Evolutionary conservation across 768 basidiomycete genomes (phyloP), one percentile per base, ranked within the genome.

Genomic region (Hygrocybe coccinea): DNA sequence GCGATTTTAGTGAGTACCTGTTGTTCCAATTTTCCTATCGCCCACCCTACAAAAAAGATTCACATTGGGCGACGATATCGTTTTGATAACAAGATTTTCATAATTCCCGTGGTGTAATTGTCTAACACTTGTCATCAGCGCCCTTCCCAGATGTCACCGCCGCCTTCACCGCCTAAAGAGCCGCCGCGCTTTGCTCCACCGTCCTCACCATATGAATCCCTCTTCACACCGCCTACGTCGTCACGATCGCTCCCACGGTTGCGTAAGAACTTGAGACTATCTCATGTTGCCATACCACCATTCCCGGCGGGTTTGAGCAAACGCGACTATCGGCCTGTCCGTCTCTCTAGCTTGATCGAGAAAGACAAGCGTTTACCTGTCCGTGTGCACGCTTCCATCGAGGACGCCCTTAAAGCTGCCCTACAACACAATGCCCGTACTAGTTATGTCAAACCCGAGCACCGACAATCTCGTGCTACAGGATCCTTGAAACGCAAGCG

Each of bases 401-500:
- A 38, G 7, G 52, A 53, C 24, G 52, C 52, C 2, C 38, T 53
- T 3, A 37, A 38, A 7, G 37, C 52, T 33, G 39, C 52, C 11
- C 9, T 36, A 38, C 24, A 29, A 10, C 37, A 53, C 19, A 53
- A 53, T 29, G 52, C 37, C 12, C 33, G 52, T 38, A 22, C n/a
- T 22, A 14, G 33, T 46, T 29, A 49, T 35, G 9, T 14, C 34
- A 35, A 7, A 9, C 29, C 19, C 15, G 19, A 10, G 14, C 48
- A 35, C 34, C 5, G 12, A 5, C 17, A 7, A 2, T 11, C 24
- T 4, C 22, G 9, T 29, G 22, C 12, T 15, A 36, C 52, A 21
- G 52, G 39, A 21, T 53, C 52, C 34, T 21, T 50, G 48, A 50
- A 50, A 24, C 48, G 48, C 34, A 50, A 50, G 34, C 15, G 10